Base-by-base conservation (phyloP, 1,284 basidiomycete species). In the Fomitopsis pinicola region DNA sequence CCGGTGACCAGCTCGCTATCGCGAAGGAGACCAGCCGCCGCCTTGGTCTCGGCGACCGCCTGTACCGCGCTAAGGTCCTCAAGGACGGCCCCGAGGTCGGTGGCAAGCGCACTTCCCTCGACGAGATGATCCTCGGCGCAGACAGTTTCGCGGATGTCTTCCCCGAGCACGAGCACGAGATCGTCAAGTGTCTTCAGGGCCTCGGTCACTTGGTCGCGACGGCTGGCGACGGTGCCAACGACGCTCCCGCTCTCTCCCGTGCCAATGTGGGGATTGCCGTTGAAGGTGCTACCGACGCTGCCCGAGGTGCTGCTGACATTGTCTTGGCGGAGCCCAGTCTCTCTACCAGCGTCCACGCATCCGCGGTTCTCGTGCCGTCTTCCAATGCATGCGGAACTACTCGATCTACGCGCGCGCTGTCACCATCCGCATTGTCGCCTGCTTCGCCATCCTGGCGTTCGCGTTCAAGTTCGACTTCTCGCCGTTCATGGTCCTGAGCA, bases 21-120 rank as follows among this genome's bases (percentile, higher is more conserved):
- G 96, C 96, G 62, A 98, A 98, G 88, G 96, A 98, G 79, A 98
- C 97, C 66, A 95, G 96, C 69, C 92, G 95, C 78, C 93, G 95
- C 82, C 92, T 98, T 61, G 96, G 96, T 73, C 82, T 92, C 66
- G 94, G 94, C 76, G 94, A 96, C 78, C 93, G 96, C 85, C 96
- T 97, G 94, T 96, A 95, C 84, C 88, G 92, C 66, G 90, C 94
- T 68, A 95, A 95, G 85, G 94, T 95, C 46, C 85, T 97, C 75
- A 94, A 95, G 84, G 92, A 95, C 62, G 94, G 93, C 55, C 92
- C 92, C 68, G 80, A 85, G 63, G 91, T 89, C 66, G 84, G 85
- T 64, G 84, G 88, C 74, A 91, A 91, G 79, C 89, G 91, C 81
- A 80, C 81, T 65, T 85, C 84, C 62, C 84, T 97, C 73, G 94